Conservation (phyloP, 2,329 filamentous ascomycete genomes). For the Pseudogymnoascus sp. region DNA sequence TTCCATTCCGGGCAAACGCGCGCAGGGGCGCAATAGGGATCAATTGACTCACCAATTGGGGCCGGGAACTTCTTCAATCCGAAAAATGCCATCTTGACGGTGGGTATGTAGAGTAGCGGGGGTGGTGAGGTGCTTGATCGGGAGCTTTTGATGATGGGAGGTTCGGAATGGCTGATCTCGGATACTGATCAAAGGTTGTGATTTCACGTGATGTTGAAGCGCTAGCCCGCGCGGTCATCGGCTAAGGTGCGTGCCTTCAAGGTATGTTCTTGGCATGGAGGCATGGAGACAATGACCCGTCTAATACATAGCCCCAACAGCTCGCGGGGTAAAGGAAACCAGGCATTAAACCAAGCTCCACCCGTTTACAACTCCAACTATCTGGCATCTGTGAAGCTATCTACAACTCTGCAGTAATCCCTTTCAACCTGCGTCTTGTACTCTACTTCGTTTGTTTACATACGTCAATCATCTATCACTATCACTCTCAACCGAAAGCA, state of each 20-base stretch:
- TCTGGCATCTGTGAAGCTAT: not conserved
- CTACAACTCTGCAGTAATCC: not conserved
- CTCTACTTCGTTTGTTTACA: not conserved
- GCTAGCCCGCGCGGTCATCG: not conserved
- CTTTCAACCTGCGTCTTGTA: not conserved
- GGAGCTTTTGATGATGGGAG: not conserved
- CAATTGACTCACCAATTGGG: constrained; percentile 63
- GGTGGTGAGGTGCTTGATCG: constrained; percentile 26
- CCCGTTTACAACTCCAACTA: not conserved
- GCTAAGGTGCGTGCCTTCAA: constrained; percentile 2
- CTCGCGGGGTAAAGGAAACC: not conserved
- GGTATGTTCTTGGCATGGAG: constrained; percentile 5
- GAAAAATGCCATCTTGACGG: constrained; percentile 66
- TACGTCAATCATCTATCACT: not conserved
- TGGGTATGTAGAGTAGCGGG: constrained; percentile 33
- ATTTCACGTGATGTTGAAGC: constrained; percentile 2
- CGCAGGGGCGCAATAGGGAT: constrained; percentile 13
- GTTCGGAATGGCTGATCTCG: constrained; percentile 1
- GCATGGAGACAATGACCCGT: not conserved
- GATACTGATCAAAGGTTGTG: not conserved
- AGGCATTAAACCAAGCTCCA: not conserved
- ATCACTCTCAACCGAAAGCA: not conserved
- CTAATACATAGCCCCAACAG: constrained; percentile 4
- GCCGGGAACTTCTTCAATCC: constrained; percentile 73
- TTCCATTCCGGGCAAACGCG: constrained; percentile 15